Base-by-base conservation (phyloP, 129 eudicot species). In the Flaveria trinervia region DNA sequence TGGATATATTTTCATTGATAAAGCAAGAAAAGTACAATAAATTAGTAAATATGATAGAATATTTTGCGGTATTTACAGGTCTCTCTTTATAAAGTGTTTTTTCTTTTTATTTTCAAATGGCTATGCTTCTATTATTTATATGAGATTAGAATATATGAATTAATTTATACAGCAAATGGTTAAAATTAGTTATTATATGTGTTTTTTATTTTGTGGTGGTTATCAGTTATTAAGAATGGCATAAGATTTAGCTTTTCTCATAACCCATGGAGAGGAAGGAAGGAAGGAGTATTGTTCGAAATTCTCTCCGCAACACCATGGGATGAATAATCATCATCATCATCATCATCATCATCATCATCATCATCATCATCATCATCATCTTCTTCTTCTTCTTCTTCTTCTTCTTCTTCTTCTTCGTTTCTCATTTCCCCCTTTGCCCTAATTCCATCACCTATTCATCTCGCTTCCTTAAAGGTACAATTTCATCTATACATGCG, bases 251-350 rank as follows among this genome's bases (percentile, higher is more conserved):
- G 50, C 20, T 28, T 56, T 79, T 54, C 72, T 79, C 81, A 43
- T 70, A 80, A 74, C 61, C 61, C 66, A 75, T 71, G 85, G 79
- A 67, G 52, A 61, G 65, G 60, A 59, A 78, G 57, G 66, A 69
- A 70, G 77, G 55, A 75, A 33, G 70, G 68, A 62, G 45, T 45
- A 71, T 49, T 66, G 30, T 26, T 48, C 72, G 9, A 52, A 64
- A 66, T 44, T 28, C 33, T 64, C 73, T 77, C 45, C 39, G 28
- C 46, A 22, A 41, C 55, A 33, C 73, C 77, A 70, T 78, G 76
- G 70, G 82, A 78, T 69, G 72, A 76, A 26, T 52, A 36, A 5
- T 70, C 5, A 30, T 30, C 5, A 26, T 52, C 36, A 5, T 70
- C 4, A 28, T 28, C 4, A 2, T 28, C 0, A 20, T 20, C 0